Conservation (phyloP, 2,329 filamentous ascomycete species). For the Aspergillus fumigatiaffinis region DNA sequence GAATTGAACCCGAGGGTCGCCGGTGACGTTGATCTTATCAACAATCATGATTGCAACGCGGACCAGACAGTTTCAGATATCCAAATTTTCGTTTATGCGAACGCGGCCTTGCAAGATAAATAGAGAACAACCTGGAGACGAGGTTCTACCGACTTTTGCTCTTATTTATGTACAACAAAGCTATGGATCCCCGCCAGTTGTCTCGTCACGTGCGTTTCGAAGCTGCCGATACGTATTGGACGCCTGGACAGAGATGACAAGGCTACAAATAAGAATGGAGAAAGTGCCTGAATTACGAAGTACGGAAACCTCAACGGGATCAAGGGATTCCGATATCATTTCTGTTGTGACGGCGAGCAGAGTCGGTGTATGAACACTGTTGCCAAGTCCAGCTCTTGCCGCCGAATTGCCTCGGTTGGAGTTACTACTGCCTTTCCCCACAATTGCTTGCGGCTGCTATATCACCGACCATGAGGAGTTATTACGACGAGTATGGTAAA, state of each 20-base stretch:
- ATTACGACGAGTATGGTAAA: background rate
- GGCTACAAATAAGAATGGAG: constrained; percentile 1
- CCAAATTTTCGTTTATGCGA: background rate
- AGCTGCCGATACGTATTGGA: background rate
- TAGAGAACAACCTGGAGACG: background rate
- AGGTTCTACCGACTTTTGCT: background rate
- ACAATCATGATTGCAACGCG: constrained; percentile 42
- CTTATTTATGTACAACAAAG: constrained; percentile 9
- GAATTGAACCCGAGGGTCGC: constrained; percentile 64
- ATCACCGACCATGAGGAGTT: background rate
- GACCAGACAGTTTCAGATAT: background rate
- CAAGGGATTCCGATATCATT: background rate
- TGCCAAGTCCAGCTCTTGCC: background rate
- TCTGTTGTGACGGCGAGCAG: background rate
- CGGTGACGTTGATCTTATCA: constrained; percentile 59
- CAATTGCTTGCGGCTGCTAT: background rate
- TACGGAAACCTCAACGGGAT: background rate
- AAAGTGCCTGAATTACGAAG: background rate
- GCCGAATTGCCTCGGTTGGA: background rate
- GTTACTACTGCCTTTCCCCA: background rate
- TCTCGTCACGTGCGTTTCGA: constrained; percentile 17
- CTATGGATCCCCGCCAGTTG: constrained; percentile 13
- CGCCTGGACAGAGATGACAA: constrained; percentile 2
- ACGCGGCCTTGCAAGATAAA: background rate
- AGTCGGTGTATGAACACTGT: background rate